Base-by-base conservation (phyloP, 2,329 filamentous ascomycete species). In the Metarhizium album region DNA sequence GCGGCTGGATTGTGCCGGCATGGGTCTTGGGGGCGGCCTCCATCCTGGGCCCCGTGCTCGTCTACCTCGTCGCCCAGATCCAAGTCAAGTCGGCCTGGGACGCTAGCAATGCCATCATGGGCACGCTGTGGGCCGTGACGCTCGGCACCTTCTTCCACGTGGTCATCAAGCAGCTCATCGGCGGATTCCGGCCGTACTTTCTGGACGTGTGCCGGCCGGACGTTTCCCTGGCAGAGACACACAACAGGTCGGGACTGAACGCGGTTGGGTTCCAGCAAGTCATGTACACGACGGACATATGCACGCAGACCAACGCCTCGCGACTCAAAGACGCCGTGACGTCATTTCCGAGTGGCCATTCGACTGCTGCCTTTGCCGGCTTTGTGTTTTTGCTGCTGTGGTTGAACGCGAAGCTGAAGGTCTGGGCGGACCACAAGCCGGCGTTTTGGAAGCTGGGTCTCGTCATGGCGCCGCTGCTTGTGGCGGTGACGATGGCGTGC, bases 341-440 rank as follows among this genome's bases (percentile, higher is more conserved):
- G 37, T 79, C 77, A 1, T 84, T 87, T 58, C 84, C 84, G 0
- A 84, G 80, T 5, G 84, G 84, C 1, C 84, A 87, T 62, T 75
- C 81, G 1, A 82, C 81, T 0, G 79, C 78, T 1, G 80, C 80
- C 0, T 84, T 82, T 52, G 79, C 82, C 0, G 79, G 79, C 2
- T 80, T 79, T 54, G 72, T 81, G 7, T 87, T 79, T 60, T 66
- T 87, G 7, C 82, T 75, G 56, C 69, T 87, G 11, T 87, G 85
- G 68, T 70, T 86, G 24, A 86, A 87, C 59, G 83, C 81, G 33
- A 87, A 87, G 67, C 69, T 87, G 38, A 87, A 87, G 67, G 75
- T 86, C 47, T 86, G 78, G 68, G 71, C 76, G 20, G 81, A 85
- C 62, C 79, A 84, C 60, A 80, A 83, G 52, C 76, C 83, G 0